These are phyloP conservation scores for Chrysanthemum seticuspe DNA, from an alignment of 129 eudicot species.

Conservation along the genomic window DNA sequence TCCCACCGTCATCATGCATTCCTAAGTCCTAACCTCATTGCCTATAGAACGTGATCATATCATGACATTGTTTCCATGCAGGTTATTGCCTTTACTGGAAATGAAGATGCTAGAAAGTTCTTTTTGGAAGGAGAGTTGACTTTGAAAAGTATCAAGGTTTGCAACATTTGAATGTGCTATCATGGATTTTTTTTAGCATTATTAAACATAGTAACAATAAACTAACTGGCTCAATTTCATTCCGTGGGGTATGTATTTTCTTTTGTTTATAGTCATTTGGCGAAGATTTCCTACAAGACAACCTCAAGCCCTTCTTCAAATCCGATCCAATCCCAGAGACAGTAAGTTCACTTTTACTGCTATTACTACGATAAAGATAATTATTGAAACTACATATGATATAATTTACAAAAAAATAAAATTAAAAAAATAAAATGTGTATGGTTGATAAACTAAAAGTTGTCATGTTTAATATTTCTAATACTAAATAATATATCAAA, in stretches of 20 bases:
- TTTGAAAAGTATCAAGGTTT: constrained; percentile 60
- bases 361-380: neutral
- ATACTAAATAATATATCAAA: neutral
- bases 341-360: constrained; percentile 37
- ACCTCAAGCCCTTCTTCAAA: constrained; percentile 82
- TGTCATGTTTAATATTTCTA: neutral
- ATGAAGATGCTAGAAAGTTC: constrained; percentile 65
- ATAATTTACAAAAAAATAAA: too few relatives aligned
- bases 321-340: constrained; percentile 87
- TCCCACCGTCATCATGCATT: constrained; percentile 14
- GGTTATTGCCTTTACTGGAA: constrained; percentile 77
- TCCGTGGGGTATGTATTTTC: neutral
- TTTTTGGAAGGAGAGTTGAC: constrained; percentile 70
- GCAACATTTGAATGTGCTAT: neutral
- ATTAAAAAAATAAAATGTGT: neutral
- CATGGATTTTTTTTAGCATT: neutral
- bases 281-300: constrained; percentile 67
- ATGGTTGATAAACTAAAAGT: neutral
- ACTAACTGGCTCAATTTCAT: neutral
- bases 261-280: constrained; percentile 53
- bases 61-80: constrained; percentile 27
- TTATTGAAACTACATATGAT: neutral
- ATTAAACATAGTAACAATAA: neutral
- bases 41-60: neutral
- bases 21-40: neutral